Evolutionary conservation across 495 filamentous ascomycete genomes (phyloP).

Genomic region (Oidiodendron maius): DNA sequence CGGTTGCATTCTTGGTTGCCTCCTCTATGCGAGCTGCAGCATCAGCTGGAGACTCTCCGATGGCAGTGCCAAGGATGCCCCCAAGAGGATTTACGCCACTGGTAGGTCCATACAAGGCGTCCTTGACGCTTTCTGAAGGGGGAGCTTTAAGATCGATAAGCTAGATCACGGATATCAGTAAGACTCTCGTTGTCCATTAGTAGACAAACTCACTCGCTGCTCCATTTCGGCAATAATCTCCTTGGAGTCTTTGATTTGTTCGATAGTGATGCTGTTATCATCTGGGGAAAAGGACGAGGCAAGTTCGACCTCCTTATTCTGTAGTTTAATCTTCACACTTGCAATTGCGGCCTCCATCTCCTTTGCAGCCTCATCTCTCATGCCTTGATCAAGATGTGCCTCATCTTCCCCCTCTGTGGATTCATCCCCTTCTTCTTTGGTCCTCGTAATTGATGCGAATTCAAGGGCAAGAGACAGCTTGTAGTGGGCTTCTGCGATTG

Average conservation of each 20-base stretch:
- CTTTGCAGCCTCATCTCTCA: constrained; percentile 68
- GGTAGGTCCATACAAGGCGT: constrained; percentile 36
- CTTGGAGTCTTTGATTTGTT: constrained; percentile 73
- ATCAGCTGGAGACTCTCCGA: constrained; percentile 58
- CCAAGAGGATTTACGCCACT: constrained; percentile 42
- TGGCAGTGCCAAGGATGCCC: constrained; percentile 67
- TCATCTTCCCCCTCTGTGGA: constrained; percentile 23
- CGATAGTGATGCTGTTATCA: constrained; percentile 53
- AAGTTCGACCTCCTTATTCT: constrained; percentile 63
- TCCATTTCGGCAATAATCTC: constrained; percentile 87
- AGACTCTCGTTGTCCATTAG: not conserved
- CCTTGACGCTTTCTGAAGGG: constrained; percentile 52
- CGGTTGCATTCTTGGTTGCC: constrained; percentile 73
- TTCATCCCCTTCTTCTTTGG: constrained; percentile 41
- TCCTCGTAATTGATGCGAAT: constrained; percentile 70
- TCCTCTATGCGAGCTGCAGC: constrained; percentile 66
- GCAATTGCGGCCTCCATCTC: constrained; percentile 81
- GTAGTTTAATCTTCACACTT: constrained; percentile 68
- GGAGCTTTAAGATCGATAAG: constrained; percentile 71
- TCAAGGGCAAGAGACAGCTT: constrained; percentile 94
- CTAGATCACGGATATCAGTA: constrained; percentile 27
- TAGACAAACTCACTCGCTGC: constrained; percentile 52
- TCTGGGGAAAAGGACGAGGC: constrained; percentile 42
- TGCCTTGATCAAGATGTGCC: constrained; percentile 49
- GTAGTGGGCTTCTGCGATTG: constrained; percentile 89